Evolutionary conservation across 225 moss, liverwort and hornwort genomes (phyloP), one percentile per base, ranked within the genome.

Genomic region (Neckera pumila): DNA sequence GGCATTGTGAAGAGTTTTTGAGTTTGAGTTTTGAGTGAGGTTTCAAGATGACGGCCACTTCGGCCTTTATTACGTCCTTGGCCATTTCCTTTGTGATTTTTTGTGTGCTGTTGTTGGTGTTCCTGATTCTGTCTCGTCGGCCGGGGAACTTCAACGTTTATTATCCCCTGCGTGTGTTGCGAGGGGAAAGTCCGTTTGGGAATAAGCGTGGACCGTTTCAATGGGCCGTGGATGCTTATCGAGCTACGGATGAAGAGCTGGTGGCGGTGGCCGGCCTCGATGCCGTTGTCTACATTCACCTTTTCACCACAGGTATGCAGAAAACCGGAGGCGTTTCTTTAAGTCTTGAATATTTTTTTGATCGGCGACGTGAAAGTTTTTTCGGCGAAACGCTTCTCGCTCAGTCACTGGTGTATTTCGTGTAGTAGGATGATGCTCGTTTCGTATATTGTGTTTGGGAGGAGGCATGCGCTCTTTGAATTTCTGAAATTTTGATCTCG

Each of bases 211-310:
- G 89, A 11, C 86, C 87, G 14, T 94, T 95, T 85, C 76, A 91
- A 56, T 98, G 98, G 98, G 91, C 94, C 12, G 76, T 88, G 71
- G 95, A 96, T 66, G 96, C 96, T 3, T 93, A 56, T 76, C 89
- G 75, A 74, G 95, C 95, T 26, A 91, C 89, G 11, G 96, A 96
- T 57, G 90, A 91, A 15, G 96, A 96, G 20, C 81, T 98, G 19
- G 87, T 98, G 21, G 88, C 89, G 8, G 86, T 91, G 17, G 96
- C 92, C 17, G 98, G 98, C 31, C 92, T 98, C 26, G 98, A 98
- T 87, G 96, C 98, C 7, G 89, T 95, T 61, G 91, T 98, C 45
- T 98, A 98, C 86, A 89, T 96, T 72, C 86, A 93, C 30, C 92
- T 98, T 30, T 95, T 95, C 89, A 92, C 93, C 11, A 90, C 95